These are phyloP conservation scores for Aspergillus sp. DNA, from an alignment of 2,329 filamentous ascomycete genomes.

Conservation along the genomic window DNA sequence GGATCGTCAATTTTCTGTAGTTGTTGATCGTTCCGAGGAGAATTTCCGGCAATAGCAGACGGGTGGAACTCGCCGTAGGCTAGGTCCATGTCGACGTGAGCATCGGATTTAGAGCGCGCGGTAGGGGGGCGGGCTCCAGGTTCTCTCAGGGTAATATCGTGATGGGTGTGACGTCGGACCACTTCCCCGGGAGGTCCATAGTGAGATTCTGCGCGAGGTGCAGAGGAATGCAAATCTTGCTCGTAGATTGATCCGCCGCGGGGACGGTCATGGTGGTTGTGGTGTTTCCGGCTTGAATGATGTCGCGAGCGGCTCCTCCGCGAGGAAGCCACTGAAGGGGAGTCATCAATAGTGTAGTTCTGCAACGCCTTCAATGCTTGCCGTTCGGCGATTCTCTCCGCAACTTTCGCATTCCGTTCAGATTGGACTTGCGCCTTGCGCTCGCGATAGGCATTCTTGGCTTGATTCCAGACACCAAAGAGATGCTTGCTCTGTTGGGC, in stretches of 20 bases:
- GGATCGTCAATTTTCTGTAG: constrained; percentile 51
- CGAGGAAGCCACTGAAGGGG: constrained; percentile 44
- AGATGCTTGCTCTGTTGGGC: constrained; percentile 76
- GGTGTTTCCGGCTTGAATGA: constrained; percentile 29
- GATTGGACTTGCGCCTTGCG: constrained; percentile 80
- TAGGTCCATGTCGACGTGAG: constrained; percentile 77
- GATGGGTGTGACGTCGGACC: constrained; percentile 40
- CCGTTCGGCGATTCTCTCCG: constrained; percentile 57
- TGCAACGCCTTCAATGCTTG: constrained; percentile 60
- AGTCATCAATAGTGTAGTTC: constrained; percentile 50
- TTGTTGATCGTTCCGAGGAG: constrained; percentile 11
- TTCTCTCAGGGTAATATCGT: constrained; percentile 31
- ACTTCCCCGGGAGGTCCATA: constrained; percentile 25
- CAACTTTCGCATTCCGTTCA: constrained; percentile 60
- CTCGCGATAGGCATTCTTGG: constrained; percentile 81
- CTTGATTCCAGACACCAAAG: constrained; percentile 87
- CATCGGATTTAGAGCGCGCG: constrained; percentile 32
- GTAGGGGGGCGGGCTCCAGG: constrained; percentile 23
- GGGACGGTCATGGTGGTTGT: constrained; percentile 20
- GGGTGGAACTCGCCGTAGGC: constrained; percentile 84
- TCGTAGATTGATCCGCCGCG: constrained; percentile 26
- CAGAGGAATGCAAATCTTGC: constrained; percentile 29
- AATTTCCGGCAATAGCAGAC: constrained; percentile 46
- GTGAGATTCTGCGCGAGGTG: constrained; percentile 20
- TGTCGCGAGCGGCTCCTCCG: constrained; percentile 40